Evolutionary conservation across 1,139 yeast genomes (phyloP), one percentile per base, ranked within the genome.

Genomic region (Suhomyces choctaworum): DNA sequence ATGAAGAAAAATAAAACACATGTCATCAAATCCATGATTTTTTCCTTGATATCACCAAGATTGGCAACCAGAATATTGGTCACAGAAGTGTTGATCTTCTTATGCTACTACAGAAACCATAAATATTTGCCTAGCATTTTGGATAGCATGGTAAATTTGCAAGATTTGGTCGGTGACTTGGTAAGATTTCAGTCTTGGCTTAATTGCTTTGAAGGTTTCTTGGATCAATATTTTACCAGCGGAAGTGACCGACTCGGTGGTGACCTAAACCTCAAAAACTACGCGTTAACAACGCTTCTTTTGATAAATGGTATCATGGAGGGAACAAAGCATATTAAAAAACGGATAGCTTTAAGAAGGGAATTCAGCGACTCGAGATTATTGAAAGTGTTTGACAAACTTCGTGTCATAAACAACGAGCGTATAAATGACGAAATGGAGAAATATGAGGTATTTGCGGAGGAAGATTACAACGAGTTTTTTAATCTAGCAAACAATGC

Each of bases 381-480:
- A 4, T 40, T 52, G 7, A 54, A 54, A 30, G 54, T 75, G 1
- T 68, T 74, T 31, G 69, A 68, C 28, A 61, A 62, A 30, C 51
- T 74, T 11, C 60, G 56, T 32, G 52, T 46, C 0, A 47, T 76
- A 12, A 54, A 64, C 29, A 68, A 66, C 46, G 60, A 53, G 8
- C 62, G 75, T 27, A 61, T 76, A 22, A 57, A 60, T 35, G 75
- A 73, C 34, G 72, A 73, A 39, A 67, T 76, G 22, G 68, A 66
- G 10, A 63, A 62, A 34, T 76, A 71, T 42, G 67, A 66, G 37
- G 53, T 50, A 1, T 60, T 46, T 28, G 73, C 71, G 2, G 71
- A 66, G 30, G 72, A 64, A 8, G 80, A 74, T 42, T 59, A 54
- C 29, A 53, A 47, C 36, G 53, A 50, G 11, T 37, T 48, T 21